phyloP scores from a whole-genome alignment of 2,329 filamentous ascomycete genomes.

The Teratosphaeria epicoccoides region DNA sequence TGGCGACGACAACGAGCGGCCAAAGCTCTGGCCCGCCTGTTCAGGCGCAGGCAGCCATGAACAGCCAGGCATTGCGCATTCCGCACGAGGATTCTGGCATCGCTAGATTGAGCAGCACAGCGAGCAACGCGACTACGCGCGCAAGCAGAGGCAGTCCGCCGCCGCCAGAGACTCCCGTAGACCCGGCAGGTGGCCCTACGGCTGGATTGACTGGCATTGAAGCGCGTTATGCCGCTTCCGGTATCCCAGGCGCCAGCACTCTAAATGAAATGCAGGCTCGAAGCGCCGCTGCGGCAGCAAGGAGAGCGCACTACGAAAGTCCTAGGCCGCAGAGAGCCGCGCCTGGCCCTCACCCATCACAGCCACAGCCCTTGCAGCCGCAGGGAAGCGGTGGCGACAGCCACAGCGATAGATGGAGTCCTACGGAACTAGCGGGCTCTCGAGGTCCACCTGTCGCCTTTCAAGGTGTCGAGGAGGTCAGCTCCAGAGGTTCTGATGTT shows the following conservation, averaged over 20 bases:
- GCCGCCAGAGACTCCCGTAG: constrained; percentile 75
- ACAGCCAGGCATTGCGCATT: constrained; percentile 32
- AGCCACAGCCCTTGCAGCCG: constrained; percentile 26
- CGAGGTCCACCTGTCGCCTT: constrained; percentile 88
- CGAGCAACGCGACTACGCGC: constrained; percentile 84
- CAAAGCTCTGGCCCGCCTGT: constrained; percentile 8
- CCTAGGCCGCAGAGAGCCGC: constrained; percentile 37
- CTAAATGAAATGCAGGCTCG: constrained; percentile 64
- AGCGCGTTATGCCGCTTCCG: constrained; percentile 79
- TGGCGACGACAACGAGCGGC: constrained; percentile 13
- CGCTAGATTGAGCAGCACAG: constrained; percentile 63
- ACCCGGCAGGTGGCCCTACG: constrained; percentile 23
- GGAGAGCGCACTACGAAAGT: constrained; percentile 61
- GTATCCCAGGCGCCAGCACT: constrained; percentile 77
- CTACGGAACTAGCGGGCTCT: constrained; percentile 77
- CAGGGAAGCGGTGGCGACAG: constrained; percentile 14
- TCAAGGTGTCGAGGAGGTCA: constrained; percentile 67
- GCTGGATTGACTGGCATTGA: constrained; percentile 61
- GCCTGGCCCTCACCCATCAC: constrained; percentile 19
- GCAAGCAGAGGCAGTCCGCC: constrained; percentile 88
- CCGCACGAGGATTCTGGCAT: constrained; percentile 42
- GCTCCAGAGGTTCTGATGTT: constrained; percentile 18
- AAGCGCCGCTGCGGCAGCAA: constrained; percentile 71
- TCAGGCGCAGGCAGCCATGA: constrained; percentile 11
- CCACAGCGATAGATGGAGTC: constrained; percentile 73